Percentiles rank a stretch among this genome's conserved stretches.
These are phyloP conservation scores for Penicillium sp. DNA, from an alignment of 2,329 filamentous ascomycete species.

Conservation along the genomic window DNA sequence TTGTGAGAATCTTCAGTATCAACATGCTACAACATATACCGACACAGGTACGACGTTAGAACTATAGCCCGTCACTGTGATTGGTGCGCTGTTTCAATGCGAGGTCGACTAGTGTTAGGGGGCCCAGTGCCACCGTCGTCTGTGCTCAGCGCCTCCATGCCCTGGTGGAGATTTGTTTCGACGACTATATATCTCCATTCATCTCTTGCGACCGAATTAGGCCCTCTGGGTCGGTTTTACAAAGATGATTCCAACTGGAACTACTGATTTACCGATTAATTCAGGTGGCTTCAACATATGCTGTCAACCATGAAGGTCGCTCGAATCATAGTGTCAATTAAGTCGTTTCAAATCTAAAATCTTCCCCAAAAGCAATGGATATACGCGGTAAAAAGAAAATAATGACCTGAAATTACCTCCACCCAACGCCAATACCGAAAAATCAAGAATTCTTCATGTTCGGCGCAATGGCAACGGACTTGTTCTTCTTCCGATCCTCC, in stretches of 20 bases:
- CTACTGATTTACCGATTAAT: too few species aligned
- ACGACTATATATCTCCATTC: neutral
- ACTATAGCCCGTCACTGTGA: slow-evolving; percentile 2
- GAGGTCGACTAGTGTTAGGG: slow-evolving; percentile 2
- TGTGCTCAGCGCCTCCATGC: neutral
- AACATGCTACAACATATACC: too few species aligned
- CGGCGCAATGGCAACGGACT: slow-evolving; percentile 15
- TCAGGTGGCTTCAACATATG: too few species aligned
- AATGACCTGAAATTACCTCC: neutral
- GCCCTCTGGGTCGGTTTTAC: too few species aligned
- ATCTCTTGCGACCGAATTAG: neutral
- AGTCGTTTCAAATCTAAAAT: neutral
- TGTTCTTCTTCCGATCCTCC: slow-evolving; percentile 33
- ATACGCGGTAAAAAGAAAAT: slow-evolving; percentile 5
- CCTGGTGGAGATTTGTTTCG: neutral
- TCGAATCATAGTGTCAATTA: neutral
- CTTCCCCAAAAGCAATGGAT: slow-evolving; percentile 9
- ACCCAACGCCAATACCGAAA: neutral
- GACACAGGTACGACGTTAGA: neutral
- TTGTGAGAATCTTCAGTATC: neutral
- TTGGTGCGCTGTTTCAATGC: neutral
- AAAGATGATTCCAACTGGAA: too few species aligned
- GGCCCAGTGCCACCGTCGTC: slow-evolving; percentile 1
- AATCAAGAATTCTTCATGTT: slow-evolving; percentile 9
- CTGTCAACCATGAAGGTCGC: too few species aligned